phyloP scores from a whole-genome alignment of 352 stramenopile species.

The Globisporangium viniferum region DNA sequence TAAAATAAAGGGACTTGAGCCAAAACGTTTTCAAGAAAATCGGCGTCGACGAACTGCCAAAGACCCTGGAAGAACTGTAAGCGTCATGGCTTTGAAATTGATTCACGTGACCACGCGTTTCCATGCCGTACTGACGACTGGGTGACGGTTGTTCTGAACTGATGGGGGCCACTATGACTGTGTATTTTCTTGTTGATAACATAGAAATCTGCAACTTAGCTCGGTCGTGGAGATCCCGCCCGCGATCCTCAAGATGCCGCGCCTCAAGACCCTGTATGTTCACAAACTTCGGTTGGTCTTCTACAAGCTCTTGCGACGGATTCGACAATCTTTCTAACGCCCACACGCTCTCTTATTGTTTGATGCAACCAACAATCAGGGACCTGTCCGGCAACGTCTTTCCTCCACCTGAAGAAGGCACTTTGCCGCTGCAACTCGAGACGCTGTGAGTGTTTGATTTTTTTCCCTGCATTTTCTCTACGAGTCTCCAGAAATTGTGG shows the following conservation, averaged over 20 bases:
- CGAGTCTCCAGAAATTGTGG: neutral
- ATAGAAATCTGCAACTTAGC: conserved; percentile 25
- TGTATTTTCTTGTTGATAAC: neutral
- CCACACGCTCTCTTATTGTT: neutral
- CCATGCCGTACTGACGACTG: no score
- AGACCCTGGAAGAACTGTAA: conserved; percentile 20
- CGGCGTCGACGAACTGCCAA: conserved; percentile 10
- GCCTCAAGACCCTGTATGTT: conserved; percentile 33
- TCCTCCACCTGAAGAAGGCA: conserved; percentile 10
- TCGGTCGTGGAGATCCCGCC: conserved; percentile 28
- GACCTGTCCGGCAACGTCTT: conserved; percentile 26
- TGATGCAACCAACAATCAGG: neutral
- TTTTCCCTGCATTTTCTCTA: neutral
- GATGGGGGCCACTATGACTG: no score
- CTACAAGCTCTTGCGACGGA: neutral
- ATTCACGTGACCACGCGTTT: neutral
- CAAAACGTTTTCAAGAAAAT: conserved; percentile 24
- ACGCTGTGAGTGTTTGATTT: conserved; percentile 11
- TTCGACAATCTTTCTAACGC: neutral
- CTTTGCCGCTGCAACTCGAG: conserved; percentile 24
- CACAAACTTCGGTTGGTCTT: no score
- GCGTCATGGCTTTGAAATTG: neutral
- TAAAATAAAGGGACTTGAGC: conserved; percentile 19
- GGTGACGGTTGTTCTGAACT: neutral
- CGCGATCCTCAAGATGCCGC: conserved; percentile 29